Evolutionary conservation across 2,329 filamentous ascomycete species (phyloP).

Genomic region (Pseudogymnoascus sp.): DNA sequence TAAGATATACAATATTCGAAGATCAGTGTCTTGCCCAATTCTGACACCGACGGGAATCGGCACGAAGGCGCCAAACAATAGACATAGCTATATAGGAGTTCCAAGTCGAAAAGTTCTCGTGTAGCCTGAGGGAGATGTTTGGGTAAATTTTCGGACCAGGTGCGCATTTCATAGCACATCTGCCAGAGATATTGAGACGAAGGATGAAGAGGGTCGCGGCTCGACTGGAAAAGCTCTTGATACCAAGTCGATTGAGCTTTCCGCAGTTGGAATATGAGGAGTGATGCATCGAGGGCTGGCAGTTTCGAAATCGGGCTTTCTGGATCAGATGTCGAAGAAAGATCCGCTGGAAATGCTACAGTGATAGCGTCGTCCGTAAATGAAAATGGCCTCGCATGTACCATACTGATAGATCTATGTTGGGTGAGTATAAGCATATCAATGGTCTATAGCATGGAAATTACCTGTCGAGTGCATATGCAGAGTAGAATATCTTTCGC

Average conservation of each 20-base stretch:
- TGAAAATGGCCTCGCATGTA: conserved; percentile 80
- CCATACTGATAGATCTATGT: conserved; percentile 73
- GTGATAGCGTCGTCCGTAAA: conserved; percentile 85
- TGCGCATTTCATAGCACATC: conserved; percentile 66
- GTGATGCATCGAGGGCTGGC: conserved; percentile 56
- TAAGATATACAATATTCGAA: conserved; percentile 86
- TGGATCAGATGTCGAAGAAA: conserved; percentile 16
- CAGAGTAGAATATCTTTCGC: conserved; percentile 79
- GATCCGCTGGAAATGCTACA: conserved; percentile 64
- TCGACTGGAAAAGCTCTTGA: conserved; percentile 76
- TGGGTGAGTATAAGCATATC: conserved; percentile 13
- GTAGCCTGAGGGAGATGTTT: conserved; percentile 56
- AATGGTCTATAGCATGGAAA: conserved; percentile 20
- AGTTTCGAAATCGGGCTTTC: conserved; percentile 24
- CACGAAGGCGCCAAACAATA: conserved; percentile 80
- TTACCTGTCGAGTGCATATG: conserved; percentile 82
- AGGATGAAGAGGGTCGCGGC: conserved; percentile 59
- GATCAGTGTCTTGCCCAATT: conserved; percentile 72
- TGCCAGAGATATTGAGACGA: conserved; percentile 67
- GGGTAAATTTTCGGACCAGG: conserved; percentile 76
- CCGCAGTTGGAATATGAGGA: conserved; percentile 76
- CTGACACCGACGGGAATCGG: conserved; percentile 62
- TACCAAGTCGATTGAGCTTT: conserved; percentile 84
- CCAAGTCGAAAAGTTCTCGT: conserved; percentile 74
- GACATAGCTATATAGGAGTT: conserved; percentile 84